Evolutionary conservation across 129 eudicot genomes (phyloP).

Genomic region (Lonicera japonica): DNA sequence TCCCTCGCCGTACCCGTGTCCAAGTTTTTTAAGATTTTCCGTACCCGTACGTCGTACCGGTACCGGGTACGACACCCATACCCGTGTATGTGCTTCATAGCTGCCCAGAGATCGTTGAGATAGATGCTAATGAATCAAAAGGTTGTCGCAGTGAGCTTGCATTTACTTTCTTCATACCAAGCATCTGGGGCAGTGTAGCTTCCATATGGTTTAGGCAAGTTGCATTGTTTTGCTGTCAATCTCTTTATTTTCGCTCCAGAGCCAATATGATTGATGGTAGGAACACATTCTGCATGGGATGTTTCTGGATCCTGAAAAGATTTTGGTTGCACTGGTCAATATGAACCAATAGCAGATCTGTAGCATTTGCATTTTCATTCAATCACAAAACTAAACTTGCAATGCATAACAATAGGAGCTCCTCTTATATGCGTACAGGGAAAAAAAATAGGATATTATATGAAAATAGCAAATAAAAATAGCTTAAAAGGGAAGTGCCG

Average conservation of each 20-base stretch:
- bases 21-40: no score
- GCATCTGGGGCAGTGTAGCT: slow-evolving; percentile 18
- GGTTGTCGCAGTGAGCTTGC: slow-evolving; percentile 35
- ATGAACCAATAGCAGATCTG: not conserved
- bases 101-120: slow-evolving; percentile 25
- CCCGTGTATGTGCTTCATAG: no score
- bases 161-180: slow-evolving; percentile 20
- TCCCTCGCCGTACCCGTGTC: no score
- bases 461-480: no score
- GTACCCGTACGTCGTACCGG: no score
- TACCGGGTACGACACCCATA: no score
- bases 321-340: not conserved
- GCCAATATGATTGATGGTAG: slow-evolving; percentile 42
- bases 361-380: no score
- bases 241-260: slow-evolving; percentile 88
- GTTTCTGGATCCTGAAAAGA: slow-evolving; percentile 54
- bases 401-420: no score
- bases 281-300: slow-evolving; percentile 30
- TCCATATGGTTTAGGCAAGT: slow-evolving; percentile 21
- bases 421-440: no score
- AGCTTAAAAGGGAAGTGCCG: no score
- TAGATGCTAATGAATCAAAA: slow-evolving; percentile 54
- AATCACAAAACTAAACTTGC: no score
- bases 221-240: slow-evolving; percentile 37
- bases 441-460: no score